phyloP scores from a whole-genome alignment of 2,329 filamentous ascomycete genomes.

The Xylariaceae sp. region DNA sequence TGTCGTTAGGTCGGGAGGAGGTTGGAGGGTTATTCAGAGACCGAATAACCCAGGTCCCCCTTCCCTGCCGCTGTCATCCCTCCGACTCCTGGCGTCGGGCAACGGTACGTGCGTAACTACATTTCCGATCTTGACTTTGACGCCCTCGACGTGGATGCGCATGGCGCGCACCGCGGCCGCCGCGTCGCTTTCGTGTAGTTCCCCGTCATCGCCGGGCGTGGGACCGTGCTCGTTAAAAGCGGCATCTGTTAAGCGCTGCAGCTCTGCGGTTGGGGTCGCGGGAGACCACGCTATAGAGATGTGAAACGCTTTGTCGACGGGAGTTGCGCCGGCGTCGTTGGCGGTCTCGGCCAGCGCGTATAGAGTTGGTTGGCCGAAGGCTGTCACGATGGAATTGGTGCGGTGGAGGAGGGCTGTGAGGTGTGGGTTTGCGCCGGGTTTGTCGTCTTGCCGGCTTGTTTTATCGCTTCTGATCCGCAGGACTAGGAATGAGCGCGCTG shows the following conservation, averaged over 20 bases:
- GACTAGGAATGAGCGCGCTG: constrained; percentile 80
- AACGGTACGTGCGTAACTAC: constrained; percentile 52
- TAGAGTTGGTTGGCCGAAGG: constrained; percentile 64
- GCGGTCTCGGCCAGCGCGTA: constrained; percentile 49
- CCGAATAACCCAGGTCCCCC: constrained; percentile 18
- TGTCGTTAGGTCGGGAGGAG: not conserved
- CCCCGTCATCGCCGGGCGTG: not conserved
- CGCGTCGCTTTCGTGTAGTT: too few species aligned
- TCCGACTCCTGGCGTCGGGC: constrained; percentile 16
- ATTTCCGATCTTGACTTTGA: constrained; percentile 76
- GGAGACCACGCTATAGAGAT: constrained; percentile 86
- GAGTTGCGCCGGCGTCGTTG: constrained; percentile 3
- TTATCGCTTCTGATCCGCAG: constrained; percentile 48
- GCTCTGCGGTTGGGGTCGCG: constrained; percentile 44
- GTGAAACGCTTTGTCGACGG: constrained; percentile 61
- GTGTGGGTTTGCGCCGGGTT: constrained; percentile 40
- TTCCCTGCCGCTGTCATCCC: not conserved
- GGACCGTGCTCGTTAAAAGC: constrained; percentile 21
- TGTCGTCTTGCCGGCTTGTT: not conserved
- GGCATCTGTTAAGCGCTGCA: constrained; percentile 36
- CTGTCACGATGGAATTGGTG: constrained; percentile 60
- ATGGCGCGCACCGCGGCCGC: constrained; percentile 32
- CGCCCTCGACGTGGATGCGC: constrained; percentile 51
- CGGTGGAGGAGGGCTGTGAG: constrained; percentile 59
- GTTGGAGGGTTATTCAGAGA: not conserved